A percentile compares a stretch with the other conserved stretches of the same genome.
Evolutionary conservation across 768 basidiomycete genomes (phyloP).

Genomic region (Holtermanniella nyarrowii): DNA sequence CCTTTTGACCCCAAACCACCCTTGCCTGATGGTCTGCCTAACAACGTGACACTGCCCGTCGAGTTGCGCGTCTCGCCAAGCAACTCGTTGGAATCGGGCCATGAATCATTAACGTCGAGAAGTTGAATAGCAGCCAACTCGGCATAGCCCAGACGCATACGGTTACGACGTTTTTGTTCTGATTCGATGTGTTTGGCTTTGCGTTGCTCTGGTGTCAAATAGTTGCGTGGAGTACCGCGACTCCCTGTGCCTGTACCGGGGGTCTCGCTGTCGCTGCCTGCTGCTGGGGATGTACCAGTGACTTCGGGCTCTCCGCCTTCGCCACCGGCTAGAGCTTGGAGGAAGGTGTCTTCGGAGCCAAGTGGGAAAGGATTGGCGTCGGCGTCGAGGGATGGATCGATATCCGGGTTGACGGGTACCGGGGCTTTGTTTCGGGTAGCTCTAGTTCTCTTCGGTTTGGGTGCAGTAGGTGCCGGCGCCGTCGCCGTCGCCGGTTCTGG

Average conservation of each 20-base stretch:
- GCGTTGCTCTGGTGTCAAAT: constrained; percentile 70
- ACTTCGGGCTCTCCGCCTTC: too few species aligned
- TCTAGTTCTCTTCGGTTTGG: too few species aligned
- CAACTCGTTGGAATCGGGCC: constrained; percentile 5
- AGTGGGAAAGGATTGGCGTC: too few species aligned
- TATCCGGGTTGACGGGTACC: not conserved
- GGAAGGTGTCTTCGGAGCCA: too few species aligned
- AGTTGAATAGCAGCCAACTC: constrained; percentile 68
- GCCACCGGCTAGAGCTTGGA: too few species aligned
- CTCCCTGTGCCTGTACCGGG: too few species aligned
- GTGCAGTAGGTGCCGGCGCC: not conserved
- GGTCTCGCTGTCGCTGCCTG: not conserved
- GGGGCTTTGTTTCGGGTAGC: not conserved
- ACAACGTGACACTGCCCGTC: constrained; percentile 4
- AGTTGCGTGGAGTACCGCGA: too few species aligned
- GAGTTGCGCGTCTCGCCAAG: constrained; percentile 31
- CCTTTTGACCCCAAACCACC: not conserved
- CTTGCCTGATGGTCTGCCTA: not conserved
- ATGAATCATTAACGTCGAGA: constrained; percentile 10
- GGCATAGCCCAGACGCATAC: constrained; percentile 80
- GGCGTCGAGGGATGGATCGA: not conserved
- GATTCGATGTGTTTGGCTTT: constrained; percentile 88
- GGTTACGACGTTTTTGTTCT: constrained; percentile 85
- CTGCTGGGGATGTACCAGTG: not conserved
- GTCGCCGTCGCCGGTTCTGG: not conserved